phyloP scores from a whole-genome alignment of 768 basidiomycete species.

The Candolleomyces eurysporus region DNA sequence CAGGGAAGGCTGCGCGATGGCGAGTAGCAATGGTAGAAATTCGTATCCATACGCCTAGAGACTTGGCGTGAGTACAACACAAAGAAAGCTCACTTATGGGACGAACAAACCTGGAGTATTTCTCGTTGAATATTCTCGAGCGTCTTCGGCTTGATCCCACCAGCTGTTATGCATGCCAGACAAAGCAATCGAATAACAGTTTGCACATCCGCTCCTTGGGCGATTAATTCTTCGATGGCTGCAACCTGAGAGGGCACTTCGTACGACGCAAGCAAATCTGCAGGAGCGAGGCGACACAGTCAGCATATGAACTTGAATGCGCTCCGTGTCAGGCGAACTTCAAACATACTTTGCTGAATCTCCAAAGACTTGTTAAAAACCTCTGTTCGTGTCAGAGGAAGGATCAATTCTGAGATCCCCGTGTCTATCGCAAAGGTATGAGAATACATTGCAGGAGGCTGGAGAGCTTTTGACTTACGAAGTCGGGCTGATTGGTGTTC shows the following conservation, averaged over 20 bases:
- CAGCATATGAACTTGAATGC: background rate
- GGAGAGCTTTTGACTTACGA: slow-evolving; percentile 53
- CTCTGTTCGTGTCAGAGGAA: slow-evolving; percentile 81
- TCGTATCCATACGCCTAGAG: slow-evolving; percentile 74
- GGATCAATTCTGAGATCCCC: slow-evolving; percentile 87
- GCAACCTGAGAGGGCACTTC: slow-evolving; percentile 75
- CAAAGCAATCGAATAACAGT: slow-evolving; percentile 78
- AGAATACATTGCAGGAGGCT: background rate
- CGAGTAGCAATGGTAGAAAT: slow-evolving; percentile 64
- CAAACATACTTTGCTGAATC: slow-evolving; percentile 84
- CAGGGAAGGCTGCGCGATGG: slow-evolving; percentile 65
- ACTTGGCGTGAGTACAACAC: slow-evolving; percentile 32
- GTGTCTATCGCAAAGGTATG: slow-evolving; percentile 60
- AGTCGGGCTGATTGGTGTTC: slow-evolving; percentile 88
- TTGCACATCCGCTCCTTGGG: slow-evolving; percentile 81
- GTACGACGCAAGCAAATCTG: slow-evolving; percentile 92
- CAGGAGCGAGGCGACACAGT: background rate
- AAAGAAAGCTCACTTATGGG: slow-evolving; percentile 11
- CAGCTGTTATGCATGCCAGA: slow-evolving; percentile 78
- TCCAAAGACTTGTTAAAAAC: slow-evolving; percentile 90
- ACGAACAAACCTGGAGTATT: slow-evolving; percentile 63
- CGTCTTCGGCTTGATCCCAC: slow-evolving; percentile 83
- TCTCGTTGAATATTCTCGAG: slow-evolving; percentile 91
- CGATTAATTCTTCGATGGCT: slow-evolving; percentile 90
- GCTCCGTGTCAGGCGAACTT: slow-evolving; percentile 3